Conservation (phyloP, 106 monocot genomes). For the Hemerocallis citrina region DNA sequence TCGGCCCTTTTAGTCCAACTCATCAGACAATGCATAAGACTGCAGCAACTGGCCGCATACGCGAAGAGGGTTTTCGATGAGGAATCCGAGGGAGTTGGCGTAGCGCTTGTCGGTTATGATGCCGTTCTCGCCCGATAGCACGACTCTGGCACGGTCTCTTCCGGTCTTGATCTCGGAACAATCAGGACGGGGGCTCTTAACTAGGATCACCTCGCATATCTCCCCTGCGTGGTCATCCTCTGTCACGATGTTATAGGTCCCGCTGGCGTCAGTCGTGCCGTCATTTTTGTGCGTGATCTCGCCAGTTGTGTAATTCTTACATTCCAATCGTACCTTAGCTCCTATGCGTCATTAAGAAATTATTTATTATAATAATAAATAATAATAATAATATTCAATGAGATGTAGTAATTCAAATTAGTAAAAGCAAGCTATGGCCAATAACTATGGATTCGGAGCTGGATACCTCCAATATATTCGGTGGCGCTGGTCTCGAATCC, state of each 20-base stretch:
- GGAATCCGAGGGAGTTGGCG: slow-evolving; percentile 61
- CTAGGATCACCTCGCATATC: slow-evolving; percentile 13
- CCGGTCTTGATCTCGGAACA: slow-evolving; percentile 32
- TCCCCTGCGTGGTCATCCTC: slow-evolving; percentile 41
- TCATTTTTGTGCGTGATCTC: slow-evolving; percentile 18
- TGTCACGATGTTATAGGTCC: slow-evolving; percentile 26
- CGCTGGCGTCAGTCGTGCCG: slow-evolving; percentile 22
- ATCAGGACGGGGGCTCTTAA: slow-evolving; percentile 23
- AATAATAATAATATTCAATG: neutral
- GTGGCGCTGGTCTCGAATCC: slow-evolving; percentile 47
- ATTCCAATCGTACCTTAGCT: slow-evolving; percentile 32
- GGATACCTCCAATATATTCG: slow-evolving; percentile 30
- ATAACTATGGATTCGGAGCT: neutral
- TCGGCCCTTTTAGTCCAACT: neutral
- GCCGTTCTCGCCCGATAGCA: slow-evolving; percentile 38
- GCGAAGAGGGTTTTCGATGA: slow-evolving; percentile 26
- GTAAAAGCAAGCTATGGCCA: neutral
- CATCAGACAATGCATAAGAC: slow-evolving; percentile 16
- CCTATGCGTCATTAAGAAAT: slow-evolving; percentile 5
- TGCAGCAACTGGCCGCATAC: slow-evolving; percentile 18
- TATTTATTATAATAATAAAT: neutral
- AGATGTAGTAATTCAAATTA: neutral
- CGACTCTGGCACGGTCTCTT: slow-evolving; percentile 26
- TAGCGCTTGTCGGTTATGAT: slow-evolving; percentile 22
- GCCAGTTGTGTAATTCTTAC: slow-evolving; percentile 21